These are phyloP conservation scores for Acmispon strigosus DNA, from an alignment of 306 rosid species.

Conservation along the genomic window DNA sequence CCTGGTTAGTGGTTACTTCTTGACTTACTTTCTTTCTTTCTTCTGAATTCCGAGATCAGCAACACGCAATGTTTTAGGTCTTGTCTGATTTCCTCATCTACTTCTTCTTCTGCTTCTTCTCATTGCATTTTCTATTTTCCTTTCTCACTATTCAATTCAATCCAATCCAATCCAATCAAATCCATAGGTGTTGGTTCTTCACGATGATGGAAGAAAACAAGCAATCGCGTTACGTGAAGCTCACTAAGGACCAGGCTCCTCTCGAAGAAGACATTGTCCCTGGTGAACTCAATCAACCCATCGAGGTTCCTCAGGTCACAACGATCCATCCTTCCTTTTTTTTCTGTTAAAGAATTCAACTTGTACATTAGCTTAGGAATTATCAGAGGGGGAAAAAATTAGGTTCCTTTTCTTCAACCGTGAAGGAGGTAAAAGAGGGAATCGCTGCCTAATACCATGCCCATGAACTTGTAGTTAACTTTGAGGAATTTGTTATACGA, in stretches of 20 bases:
- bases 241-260: constrained; percentile 72
- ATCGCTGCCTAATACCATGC: no score
- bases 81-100: no score
- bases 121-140: no score
- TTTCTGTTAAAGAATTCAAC: neutral
- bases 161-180: no score
- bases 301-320: constrained; percentile 81
- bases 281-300: constrained; percentile 96
- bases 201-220: constrained; percentile 64
- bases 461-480: neutral
- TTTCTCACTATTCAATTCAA: no score
- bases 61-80: no score
- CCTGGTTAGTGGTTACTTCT: no score
- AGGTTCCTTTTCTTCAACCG: neutral
- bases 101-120: no score
- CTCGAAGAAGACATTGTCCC: constrained; percentile 75
- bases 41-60: no score
- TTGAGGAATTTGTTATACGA: neutral
- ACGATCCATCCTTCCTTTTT: neutral
- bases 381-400: neutral
- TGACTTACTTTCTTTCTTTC: no score
- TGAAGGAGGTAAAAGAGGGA: neutral
- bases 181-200: neutral
- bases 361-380: neutral
- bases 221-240: constrained; percentile 80